Evolutionary conservation across 2,329 filamentous ascomycete species (phyloP), one percentile per base, ranked within the genome.

Genomic region (Pseudofabraea citricarpa): DNA sequence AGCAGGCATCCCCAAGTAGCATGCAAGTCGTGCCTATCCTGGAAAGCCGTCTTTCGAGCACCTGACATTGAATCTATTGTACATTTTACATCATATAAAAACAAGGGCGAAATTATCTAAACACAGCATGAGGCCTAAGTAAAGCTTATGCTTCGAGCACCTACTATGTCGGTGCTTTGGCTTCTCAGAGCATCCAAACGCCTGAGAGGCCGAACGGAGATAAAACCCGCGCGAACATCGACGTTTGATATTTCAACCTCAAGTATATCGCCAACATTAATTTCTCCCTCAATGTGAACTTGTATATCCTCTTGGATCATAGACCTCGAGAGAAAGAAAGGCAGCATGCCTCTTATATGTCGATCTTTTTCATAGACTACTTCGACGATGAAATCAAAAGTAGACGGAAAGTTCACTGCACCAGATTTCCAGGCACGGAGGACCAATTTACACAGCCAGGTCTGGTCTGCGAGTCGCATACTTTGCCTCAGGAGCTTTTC

Each of bases 381-480:
- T 52, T 47, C 27, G n/a, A 80, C 74, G 3, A 61, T 70, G 51
- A 79, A 73, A 35, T 57, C 58, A 49, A 83, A 72, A 3, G 64
- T 68, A 22, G 60, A 49, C n/a, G 76, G 75, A 20, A 76, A 57
- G 37, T 60, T 49, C 7, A 64, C 62, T 55, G 80, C 73, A 40
- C 64, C 64, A 52, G 57, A 79, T 48, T 66, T 65, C 79, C 78
- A 83, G 12, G 75, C 78, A 12, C 79, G 75, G 41, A 79, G 64
- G 23, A 84, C 65, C 19, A 79, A 77, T 55, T 82, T 77, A 36
- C 78, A 64, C 36, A 79, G 70, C 75, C 76, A 83, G 53, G 76
- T 69, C 52, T 50, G 67, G 54, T 33, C 59, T 57, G 41, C 74
- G 6, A 36, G 40, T 3, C 27, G 29, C 10, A 47, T 23, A 10